Evolutionary conservation across 1,139 yeast genomes (phyloP).

Genomic region (Eremothecium gossypii): DNA sequence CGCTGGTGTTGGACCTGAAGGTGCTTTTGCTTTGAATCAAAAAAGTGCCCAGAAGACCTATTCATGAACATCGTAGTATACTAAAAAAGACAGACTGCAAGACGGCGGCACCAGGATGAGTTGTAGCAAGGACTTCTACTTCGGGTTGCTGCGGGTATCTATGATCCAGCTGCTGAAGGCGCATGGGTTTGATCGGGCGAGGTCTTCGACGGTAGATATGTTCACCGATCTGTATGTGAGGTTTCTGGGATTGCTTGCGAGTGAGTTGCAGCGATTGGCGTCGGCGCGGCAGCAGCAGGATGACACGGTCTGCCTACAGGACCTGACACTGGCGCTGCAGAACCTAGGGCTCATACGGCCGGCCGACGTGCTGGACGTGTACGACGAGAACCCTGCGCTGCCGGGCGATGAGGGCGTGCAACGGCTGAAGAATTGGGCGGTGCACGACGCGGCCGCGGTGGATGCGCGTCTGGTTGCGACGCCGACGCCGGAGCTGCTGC

Average conservation of each 20-base stretch:
- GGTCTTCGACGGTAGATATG: constrained; percentile 52
- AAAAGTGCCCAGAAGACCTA: no score
- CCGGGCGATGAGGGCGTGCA: constrained; percentile 35
- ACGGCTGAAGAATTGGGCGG: constrained; percentile 42
- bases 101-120: constrained; percentile 11
- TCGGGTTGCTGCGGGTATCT: constrained; percentile 51
- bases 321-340: constrained; percentile 52
- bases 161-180: constrained; percentile 60
- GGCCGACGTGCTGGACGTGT: constrained; percentile 33
- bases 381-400: constrained; percentile 32
- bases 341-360: constrained; percentile 48
- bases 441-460: constrained; percentile 33
- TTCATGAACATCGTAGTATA: no score
- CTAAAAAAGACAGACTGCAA: background rate
- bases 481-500: constrained; percentile 29
- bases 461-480: constrained; percentile 34
- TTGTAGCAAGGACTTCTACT: constrained; percentile 39
- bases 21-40: no score
- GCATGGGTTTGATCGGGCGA: constrained; percentile 63
- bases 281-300: constrained; percentile 36
- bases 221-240: constrained; percentile 55
- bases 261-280: constrained; percentile 32
- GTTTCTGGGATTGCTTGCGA: constrained; percentile 41
- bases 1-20: no score
- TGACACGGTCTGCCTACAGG: constrained; percentile 41